Percentiles rank a stretch among this genome's conserved stretches.
Conservation (phyloP, 2,329 filamentous ascomycete species). For the Phialemoniopsis sp. region DNA sequence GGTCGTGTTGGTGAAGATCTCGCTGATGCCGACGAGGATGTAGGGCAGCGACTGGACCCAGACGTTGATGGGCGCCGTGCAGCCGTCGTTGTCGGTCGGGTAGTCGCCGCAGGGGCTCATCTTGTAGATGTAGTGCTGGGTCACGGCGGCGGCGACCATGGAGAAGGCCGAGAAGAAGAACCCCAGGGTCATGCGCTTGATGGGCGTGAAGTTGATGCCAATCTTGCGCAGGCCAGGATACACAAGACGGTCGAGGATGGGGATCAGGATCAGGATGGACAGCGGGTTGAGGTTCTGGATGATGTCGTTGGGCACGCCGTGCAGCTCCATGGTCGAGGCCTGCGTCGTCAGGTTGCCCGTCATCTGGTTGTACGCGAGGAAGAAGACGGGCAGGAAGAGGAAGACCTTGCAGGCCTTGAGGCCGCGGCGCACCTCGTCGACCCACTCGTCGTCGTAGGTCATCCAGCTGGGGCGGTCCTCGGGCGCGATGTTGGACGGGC, state of each 20-base stretch:
- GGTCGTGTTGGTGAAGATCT: conserved; percentile 46
- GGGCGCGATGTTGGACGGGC: conserved; percentile 59
- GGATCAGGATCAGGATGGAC: conserved; percentile 69
- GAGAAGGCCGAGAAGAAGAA: conserved; percentile 62
- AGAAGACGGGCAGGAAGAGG: conserved; percentile 61
- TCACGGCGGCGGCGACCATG: conserved; percentile 51
- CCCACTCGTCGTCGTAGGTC: conserved; percentile 29
- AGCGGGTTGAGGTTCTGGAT: conserved; percentile 72
- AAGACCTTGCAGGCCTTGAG: conserved; percentile 67
- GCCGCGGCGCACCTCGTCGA: conserved; percentile 56
- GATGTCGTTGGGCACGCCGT: conserved; percentile 71
- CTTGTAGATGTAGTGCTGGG: conserved; percentile 61
- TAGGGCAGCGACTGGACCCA: conserved; percentile 52
- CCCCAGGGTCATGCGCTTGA: conserved; percentile 69
- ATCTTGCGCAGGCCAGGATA: conserved; percentile 63
- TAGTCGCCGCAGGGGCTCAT: conserved; percentile 50
- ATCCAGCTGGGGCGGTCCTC: conserved; percentile 64
- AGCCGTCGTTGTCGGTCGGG: conserved; percentile 39
- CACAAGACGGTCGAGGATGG: conserved; percentile 61
- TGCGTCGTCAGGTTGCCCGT: conserved; percentile 39
- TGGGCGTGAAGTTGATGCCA: conserved; percentile 67
- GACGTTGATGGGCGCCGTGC: conserved; percentile 53
- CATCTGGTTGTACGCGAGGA: conserved; percentile 45
- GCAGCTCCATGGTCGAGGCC: conserved; percentile 35
- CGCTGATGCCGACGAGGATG: conserved; percentile 42